Evolutionary conservation across 345 rosid species (phyloP).

Genomic region (Salix koriyanagi): DNA sequence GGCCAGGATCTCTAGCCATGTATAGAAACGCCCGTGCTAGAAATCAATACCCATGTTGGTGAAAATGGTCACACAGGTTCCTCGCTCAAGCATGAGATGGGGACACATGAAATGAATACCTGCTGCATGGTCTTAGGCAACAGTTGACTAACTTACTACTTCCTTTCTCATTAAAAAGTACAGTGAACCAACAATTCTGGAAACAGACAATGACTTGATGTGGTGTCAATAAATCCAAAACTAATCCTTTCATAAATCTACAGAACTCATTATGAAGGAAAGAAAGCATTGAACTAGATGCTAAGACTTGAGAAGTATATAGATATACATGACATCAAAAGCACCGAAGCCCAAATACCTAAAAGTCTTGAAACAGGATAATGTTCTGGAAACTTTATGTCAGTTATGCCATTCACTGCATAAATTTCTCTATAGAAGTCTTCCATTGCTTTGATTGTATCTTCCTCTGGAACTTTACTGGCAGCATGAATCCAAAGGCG

Average conservation of each 20-base stretch:
- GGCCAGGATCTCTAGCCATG: neutral
- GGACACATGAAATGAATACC: neutral
- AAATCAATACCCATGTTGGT: neutral
- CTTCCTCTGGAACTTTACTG: conserved; percentile 78
- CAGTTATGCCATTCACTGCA: conserved; percentile 58
- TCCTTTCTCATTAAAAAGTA: neutral
- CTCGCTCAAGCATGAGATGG: neutral
- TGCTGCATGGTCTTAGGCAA: neutral
- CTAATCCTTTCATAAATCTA: neutral
- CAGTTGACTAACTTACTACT: neutral
- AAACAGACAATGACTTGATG: neutral
- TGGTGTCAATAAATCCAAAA: neutral
- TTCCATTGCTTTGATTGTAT: conserved; percentile 89
- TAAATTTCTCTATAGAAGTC: conserved; percentile 75
- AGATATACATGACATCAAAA: neutral
- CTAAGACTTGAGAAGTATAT: neutral
- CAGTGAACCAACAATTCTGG: neutral
- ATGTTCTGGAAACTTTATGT: conserved; percentile 60
- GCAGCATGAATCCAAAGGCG: conserved; percentile 98
- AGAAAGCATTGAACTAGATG: neutral
- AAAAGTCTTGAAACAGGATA: conserved; percentile 85
- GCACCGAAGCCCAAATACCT: conserved; percentile 32
- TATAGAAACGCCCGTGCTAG: neutral
- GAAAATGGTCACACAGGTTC: neutral
- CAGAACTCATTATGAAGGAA: neutral